Conservation (phyloP, 2,329 filamentous ascomycete genomes). For the Blastomyces silverae region DNA sequence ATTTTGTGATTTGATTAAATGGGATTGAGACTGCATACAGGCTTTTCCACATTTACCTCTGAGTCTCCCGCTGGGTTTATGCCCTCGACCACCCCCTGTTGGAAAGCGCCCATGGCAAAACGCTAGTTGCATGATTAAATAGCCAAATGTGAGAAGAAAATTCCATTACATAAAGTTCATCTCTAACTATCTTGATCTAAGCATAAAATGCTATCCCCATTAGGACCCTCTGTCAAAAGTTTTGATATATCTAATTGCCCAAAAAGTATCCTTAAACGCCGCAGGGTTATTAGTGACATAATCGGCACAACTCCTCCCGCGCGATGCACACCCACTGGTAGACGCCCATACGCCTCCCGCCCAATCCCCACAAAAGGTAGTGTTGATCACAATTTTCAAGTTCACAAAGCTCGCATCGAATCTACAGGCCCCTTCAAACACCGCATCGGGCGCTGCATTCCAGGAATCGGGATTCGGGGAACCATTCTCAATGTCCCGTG, state of each 20-base stretch:
- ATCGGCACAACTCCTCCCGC: slow-evolving; percentile 17
- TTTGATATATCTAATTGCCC: slow-evolving; percentile 19
- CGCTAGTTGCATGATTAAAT: too few species aligned
- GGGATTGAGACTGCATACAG: too few species aligned
- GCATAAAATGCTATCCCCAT: neutral
- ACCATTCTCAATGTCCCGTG: slow-evolving; percentile 40
- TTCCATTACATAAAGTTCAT: neutral
- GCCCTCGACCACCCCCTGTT: too few species aligned
- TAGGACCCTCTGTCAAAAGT: slow-evolving; percentile 14
- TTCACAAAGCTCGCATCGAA: slow-evolving; percentile 38
- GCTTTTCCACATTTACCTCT: neutral
- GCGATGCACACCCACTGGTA: slow-evolving; percentile 13
- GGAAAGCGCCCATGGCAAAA: too few species aligned
- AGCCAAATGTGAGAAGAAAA: too few species aligned
- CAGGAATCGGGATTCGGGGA: slow-evolving; percentile 43
- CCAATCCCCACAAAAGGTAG: slow-evolving; percentile 50
- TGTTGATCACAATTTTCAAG: slow-evolving; percentile 44
- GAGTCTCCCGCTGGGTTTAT: too few species aligned
- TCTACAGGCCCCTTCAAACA: slow-evolving; percentile 40
- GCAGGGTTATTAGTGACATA: slow-evolving; percentile 20
- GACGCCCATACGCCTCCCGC: slow-evolving; percentile 35
- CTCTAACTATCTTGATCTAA: neutral
- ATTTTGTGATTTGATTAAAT: too few species aligned
- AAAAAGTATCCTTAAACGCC: slow-evolving; percentile 18
- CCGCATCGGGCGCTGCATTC: slow-evolving; percentile 39